A percentile compares a stretch with the other conserved stretches of the same genome.
Conservation (phyloP, 2,329 filamentous ascomycete genomes). For the Ophiostoma himal-ulmi region DNA sequence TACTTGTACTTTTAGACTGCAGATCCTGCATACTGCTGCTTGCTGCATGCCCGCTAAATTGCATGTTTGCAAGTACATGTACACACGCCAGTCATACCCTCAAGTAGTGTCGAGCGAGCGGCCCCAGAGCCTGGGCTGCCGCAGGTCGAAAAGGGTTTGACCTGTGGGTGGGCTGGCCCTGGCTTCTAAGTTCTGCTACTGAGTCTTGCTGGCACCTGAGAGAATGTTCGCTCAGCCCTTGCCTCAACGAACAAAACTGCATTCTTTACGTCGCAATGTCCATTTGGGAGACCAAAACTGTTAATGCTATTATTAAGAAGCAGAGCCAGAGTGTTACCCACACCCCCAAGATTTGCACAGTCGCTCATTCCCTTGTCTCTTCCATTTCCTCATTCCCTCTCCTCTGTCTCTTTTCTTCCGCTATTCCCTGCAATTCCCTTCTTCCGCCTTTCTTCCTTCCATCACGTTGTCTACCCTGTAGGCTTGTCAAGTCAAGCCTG, state of each 20-base stretch:
- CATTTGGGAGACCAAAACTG: not conserved
- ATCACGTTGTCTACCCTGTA: not conserved
- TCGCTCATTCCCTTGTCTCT: not conserved
- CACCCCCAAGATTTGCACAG: not conserved
- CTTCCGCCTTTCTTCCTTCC: not conserved
- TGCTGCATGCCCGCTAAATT: not conserved
- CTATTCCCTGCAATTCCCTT: not conserved
- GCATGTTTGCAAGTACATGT: not conserved
- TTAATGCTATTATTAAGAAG: not conserved
- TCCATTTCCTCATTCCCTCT: not conserved
- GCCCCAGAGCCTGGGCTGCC: constrained; percentile 9
- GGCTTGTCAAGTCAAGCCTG: not conserved
- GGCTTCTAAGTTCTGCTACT: not conserved
- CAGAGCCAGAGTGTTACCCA: not conserved
- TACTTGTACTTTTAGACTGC: not conserved
- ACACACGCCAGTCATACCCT: not conserved
- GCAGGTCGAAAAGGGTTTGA: constrained; percentile 5
- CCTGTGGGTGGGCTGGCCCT: not conserved
- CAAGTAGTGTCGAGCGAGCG: not conserved
- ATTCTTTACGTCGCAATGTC: not conserved
- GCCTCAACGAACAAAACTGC: too few species aligned
- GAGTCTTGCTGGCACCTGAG: too few species aligned
- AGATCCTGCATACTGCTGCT: too few species aligned
- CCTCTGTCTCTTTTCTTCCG: not conserved
- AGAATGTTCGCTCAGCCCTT: too few species aligned